Evolutionary conservation across 441 rosid species (phyloP), one percentile per base, ranked within the genome.

Genomic region (Erodium trifolium): DNA sequence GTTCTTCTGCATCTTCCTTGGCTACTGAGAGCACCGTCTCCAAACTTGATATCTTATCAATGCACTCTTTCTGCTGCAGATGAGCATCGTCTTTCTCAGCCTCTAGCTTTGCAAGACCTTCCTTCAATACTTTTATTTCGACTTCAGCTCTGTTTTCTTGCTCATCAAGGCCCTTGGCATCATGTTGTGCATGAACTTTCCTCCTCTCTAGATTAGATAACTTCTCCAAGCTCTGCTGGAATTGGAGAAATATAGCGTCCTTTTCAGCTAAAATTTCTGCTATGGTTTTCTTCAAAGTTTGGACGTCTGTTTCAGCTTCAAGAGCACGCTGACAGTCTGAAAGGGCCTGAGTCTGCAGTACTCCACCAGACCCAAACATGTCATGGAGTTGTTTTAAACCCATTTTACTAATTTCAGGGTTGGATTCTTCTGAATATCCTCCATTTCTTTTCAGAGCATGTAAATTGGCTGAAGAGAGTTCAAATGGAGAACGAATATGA

Each of bases 121-220:
- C 92, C 55, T 83, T 84, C 73, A 85, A 78, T 60, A 82, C 73
- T 74, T 78, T 78, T 51, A 81, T 74, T 75, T 88, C 88, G 69
- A 83, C 76, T 70, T 87, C 90, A 14, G 88, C 86, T 84, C 79
- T 84, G 73, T 82, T 79, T 51, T 88, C 84, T 76, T 75, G 84
- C 67, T 87, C 90, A 10, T 78, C 82, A 35, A 81, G 83, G 55
- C 76, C 87, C 63, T 73, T 75, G 6, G 79, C 88, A 77, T 84
- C 80, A 23, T 74, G 80, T 74, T 77, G 83, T 37, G 85, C 86
- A 69, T 72, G 66, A 5, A 67, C 73, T 57, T 83, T 87, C 68
- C 82, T 85, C 53, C 70, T 79, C 70, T 86, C 84, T n/a, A 81
- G 80, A 69, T 64, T 78, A 7, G 88, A 81, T 66, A 85, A 65